A percentile compares a stretch with the other conserved stretches of the same genome.
Evolutionary conservation across 2,329 filamentous ascomycete species (phyloP).

Genomic region (Colletotrichum tofieldiae): DNA sequence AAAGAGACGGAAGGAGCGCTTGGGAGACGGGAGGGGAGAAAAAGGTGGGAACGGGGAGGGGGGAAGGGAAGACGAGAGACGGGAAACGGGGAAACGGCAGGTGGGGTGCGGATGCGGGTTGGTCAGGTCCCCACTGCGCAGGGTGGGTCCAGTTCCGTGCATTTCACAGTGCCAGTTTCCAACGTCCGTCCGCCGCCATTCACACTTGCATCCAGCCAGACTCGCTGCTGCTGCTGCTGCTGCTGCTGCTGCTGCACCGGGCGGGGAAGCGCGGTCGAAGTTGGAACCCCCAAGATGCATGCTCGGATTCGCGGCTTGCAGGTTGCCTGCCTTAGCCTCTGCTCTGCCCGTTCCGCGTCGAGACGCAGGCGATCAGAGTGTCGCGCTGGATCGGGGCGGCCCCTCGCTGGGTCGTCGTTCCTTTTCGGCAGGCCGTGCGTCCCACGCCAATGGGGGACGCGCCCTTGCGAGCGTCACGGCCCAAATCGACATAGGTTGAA

Average conservation of each 20-base stretch:
- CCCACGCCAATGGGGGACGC: not conserved
- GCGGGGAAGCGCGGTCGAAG: too few species aligned
- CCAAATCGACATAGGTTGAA: not conserved
- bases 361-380: constrained; percentile 3
- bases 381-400: not conserved
- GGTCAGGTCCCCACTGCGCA: not conserved
- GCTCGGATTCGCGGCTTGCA: not conserved
- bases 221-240: too few species aligned
- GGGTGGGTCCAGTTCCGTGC: not conserved
- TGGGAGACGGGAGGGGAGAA: not conserved
- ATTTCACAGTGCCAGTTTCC: not conserved
- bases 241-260: too few species aligned
- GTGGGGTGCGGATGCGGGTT: not conserved
- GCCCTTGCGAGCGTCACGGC: not conserved
- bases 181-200: too few species aligned
- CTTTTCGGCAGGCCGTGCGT: not conserved
- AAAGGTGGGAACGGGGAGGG: not conserved
- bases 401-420: not conserved
- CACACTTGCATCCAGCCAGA: too few species aligned
- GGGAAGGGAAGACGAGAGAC: constrained; percentile 9
- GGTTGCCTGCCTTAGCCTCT: constrained; percentile 1
- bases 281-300: not conserved
- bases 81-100: constrained; percentile 27
- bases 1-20: constrained; percentile 4
- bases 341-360: constrained; percentile 3